phyloP scores from a whole-genome alignment of 2,329 filamentous ascomycete genomes.

The Phaeoacremonium minimum region DNA sequence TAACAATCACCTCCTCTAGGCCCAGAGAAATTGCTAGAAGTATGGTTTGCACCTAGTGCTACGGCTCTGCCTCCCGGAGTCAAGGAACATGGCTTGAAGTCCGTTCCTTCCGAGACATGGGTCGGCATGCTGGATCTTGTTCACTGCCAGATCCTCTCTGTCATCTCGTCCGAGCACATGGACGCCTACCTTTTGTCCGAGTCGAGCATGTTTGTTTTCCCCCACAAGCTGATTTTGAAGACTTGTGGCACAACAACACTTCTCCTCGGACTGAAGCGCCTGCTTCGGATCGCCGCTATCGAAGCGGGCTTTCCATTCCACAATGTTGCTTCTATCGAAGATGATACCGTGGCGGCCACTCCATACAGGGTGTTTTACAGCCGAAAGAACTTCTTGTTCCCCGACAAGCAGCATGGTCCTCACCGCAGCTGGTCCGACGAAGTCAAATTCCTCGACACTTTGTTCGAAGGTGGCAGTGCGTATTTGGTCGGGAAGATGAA shows the following conservation, averaged over 20 bases:
- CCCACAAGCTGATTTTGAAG: constrained; percentile 99
- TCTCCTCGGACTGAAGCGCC: constrained; percentile 80
- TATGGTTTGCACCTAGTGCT: constrained; percentile 90
- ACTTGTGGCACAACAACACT: constrained; percentile 97
- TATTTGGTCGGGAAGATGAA: constrained; percentile 99
- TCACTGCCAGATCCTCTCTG: constrained; percentile 96
- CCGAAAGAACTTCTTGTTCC: constrained; percentile 96
- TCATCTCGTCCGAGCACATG: constrained; percentile 87
- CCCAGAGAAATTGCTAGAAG: constrained; percentile 95
- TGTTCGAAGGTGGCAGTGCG: constrained; percentile 87
- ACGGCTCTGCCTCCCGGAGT: constrained; percentile 66
- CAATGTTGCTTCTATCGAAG: constrained; percentile 60
- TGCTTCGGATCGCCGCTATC: constrained; percentile 85
- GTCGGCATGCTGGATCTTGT: constrained; percentile 96
- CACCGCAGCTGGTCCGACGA: constrained; percentile 98
- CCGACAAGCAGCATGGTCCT: constrained; percentile 87
- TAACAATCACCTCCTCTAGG: no score
- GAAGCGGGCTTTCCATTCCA: constrained; percentile 86
- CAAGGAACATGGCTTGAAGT: constrained; percentile 76
- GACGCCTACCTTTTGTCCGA: constrained; percentile 97
- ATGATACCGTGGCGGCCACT: constrained; percentile 72
- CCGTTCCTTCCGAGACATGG: constrained; percentile 80
- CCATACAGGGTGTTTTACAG: constrained; percentile 98
- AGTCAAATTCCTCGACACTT: constrained; percentile 85
- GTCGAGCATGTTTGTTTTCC: constrained; percentile 99